A percentile compares a stretch with the other conserved stretches of the same genome.
Conservation (phyloP, 2,329 filamentous ascomycete genomes). For the Penicillium sclerotiorum region DNA sequence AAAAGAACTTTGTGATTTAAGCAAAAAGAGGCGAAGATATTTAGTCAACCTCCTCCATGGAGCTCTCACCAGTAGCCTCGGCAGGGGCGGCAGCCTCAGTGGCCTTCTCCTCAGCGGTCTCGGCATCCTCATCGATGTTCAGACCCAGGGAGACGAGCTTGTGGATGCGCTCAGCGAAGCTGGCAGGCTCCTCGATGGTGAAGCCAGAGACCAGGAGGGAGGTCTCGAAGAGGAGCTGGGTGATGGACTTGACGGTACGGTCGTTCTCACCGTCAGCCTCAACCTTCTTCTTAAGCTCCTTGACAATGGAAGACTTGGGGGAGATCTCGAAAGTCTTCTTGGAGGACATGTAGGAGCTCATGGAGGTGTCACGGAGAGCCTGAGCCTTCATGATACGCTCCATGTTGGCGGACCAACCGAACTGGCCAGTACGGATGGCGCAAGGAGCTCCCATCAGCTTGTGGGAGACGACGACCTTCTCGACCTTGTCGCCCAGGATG, state of each 20-base stretch:
- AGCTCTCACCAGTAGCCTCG: constrained; percentile 76
- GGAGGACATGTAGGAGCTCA: constrained; percentile 99
- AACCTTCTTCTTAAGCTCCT: constrained; percentile 99
- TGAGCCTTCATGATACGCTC: constrained; percentile 99
- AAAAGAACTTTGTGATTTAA: constrained; percentile 24
- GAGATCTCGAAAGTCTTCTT: constrained; percentile 99
- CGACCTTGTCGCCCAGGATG: constrained; percentile 97
- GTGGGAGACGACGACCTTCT: constrained; percentile 99
- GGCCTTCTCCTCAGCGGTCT: constrained; percentile 62
- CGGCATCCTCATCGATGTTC: constrained; percentile 93
- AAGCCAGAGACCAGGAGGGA: constrained; percentile 98
- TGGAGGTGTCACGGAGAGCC: constrained; percentile 98
- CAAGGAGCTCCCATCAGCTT: constrained; percentile 94
- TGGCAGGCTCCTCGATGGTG: constrained; percentile 98
- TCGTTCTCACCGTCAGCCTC: constrained; percentile 97
- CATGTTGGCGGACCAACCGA: constrained; percentile 99
- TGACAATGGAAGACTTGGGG: constrained; percentile 95
- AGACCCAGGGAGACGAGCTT: constrained; percentile 97
- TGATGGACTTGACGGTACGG: constrained; percentile 98
- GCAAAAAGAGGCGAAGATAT: constrained; percentile 26
- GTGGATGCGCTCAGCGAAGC: constrained; percentile 99
- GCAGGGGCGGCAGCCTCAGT: constrained; percentile 62
- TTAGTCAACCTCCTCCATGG: constrained; percentile 99
- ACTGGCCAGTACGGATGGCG: constrained; percentile 98
- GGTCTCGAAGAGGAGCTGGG: constrained; percentile 97